phyloP scores from a whole-genome alignment of 768 basidiomycete species.

The Pholiota microspora region DNA sequence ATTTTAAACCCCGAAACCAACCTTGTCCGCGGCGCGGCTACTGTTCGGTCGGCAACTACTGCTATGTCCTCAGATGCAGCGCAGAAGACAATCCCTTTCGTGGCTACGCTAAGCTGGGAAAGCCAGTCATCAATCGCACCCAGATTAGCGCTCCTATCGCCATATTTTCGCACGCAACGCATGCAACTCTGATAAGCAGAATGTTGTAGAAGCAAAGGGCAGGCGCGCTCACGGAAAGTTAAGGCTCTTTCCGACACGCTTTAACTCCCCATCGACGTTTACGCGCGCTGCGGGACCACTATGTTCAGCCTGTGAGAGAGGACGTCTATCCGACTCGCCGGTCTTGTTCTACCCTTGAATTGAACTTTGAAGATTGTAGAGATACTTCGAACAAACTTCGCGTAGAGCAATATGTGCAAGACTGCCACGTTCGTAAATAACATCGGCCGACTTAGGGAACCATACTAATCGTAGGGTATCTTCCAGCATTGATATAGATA shows the following conservation, averaged over 20 bases:
- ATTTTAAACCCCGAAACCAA: background rate
- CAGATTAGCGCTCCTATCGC: background rate
- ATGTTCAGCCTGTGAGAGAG: background rate
- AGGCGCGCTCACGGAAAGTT: background rate
- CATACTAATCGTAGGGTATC: no score
- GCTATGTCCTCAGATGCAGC: background rate
- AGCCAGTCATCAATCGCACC: background rate
- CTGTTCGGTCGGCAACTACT: background rate
- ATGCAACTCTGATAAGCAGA: background rate
- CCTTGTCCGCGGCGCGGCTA: background rate
- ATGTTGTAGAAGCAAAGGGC: background rate
- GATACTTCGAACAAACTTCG: no score
- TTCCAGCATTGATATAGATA: no score
- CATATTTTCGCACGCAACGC: background rate
- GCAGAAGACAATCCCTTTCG: background rate
- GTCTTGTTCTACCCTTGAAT: background rate
- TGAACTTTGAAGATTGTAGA: conserved; percentile 3
- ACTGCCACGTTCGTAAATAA: no score
- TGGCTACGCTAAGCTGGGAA: background rate
- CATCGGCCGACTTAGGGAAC: no score
- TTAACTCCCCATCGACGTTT: background rate
- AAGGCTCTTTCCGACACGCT: background rate
- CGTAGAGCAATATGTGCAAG: no score
- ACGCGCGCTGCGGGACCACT: background rate
- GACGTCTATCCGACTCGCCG: background rate